These are phyloP conservation scores for Cucumis cinereus DNA, from an alignment of 306 rosid species.

Conservation along the genomic window DNA sequence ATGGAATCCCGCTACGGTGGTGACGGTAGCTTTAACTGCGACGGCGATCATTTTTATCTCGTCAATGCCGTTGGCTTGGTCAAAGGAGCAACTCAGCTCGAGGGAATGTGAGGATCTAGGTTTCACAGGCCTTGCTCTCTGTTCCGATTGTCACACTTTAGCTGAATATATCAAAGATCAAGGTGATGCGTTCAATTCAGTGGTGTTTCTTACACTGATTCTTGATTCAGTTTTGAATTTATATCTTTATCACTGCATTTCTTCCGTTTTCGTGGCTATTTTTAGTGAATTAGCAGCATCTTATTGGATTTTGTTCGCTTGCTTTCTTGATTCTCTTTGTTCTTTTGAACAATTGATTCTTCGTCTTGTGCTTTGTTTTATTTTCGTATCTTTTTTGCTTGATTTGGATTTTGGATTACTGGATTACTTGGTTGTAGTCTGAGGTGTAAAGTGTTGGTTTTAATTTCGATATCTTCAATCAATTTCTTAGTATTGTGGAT, in stretches of 20 bases:
- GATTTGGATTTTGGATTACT: constrained; percentile 7
- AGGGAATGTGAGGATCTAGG: constrained; percentile 92
- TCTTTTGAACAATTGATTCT: not conserved
- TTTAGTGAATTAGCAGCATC: not conserved
- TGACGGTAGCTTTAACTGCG: constrained; percentile 4
- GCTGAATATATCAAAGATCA: constrained; percentile 88
- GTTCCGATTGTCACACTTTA: constrained; percentile 78
- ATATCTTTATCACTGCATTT: not conserved
- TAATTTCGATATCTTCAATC: not conserved
- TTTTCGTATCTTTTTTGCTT: not conserved
- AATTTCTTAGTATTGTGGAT: not conserved
- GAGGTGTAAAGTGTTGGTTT: not conserved
- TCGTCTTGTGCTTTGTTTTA: not conserved
- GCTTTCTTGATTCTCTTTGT: not conserved
- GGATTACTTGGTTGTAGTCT: not conserved
- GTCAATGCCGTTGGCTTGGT: constrained; percentile 3
- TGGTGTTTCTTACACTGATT: not conserved
- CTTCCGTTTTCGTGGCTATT: not conserved
- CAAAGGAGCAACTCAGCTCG: constrained; percentile 50
- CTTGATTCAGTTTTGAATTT: not conserved
- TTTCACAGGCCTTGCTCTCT: constrained; percentile 73
- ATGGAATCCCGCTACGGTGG: not conserved
- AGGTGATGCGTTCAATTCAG: constrained; percentile 22
- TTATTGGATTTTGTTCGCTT: not conserved
- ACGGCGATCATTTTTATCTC: not conserved